Percentiles rank a stretch among this genome's conserved stretches.
Conservation (phyloP, 768 basidiomycete genomes). For the Podaxis sp. region DNA sequence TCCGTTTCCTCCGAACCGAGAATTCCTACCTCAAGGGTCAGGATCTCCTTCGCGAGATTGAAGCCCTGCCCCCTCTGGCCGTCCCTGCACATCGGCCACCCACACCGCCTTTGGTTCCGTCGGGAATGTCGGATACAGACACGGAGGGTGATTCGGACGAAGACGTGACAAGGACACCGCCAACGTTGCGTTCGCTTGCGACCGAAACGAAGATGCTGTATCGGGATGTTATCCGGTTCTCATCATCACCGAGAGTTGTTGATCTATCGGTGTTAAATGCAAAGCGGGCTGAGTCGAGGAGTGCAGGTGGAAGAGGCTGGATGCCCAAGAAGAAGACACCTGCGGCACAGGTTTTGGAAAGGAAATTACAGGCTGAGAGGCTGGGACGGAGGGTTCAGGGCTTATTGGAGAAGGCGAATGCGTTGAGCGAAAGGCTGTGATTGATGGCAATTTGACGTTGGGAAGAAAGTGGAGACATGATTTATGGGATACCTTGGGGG, state of each 20-base stretch:
- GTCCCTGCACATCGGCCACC: conserved; percentile 46
- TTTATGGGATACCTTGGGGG: not conserved
- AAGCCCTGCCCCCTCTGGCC: conserved; percentile 66
- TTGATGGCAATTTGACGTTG: not conserved
- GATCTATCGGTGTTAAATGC: conserved; percentile 70
- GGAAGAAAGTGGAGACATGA: not conserved
- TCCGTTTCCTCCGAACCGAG: conserved; percentile 91
- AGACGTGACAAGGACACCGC: conserved; percentile 31
- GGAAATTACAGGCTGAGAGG: conserved; percentile 73
- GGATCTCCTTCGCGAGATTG: conserved; percentile 83
- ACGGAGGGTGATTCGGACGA: conserved; percentile 48
- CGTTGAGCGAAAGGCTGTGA: conserved; percentile 24
- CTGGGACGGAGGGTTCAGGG: conserved; percentile 69
- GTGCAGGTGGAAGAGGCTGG: conserved; percentile 58
- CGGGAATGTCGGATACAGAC: conserved; percentile 66
- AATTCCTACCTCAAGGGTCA: conserved; percentile 94
- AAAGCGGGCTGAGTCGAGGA: conserved; percentile 47
- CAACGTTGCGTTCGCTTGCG: conserved; percentile 63
- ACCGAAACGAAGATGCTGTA: conserved; percentile 86
- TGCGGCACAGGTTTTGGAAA: conserved; percentile 76
- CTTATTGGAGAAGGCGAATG: conserved; percentile 64
- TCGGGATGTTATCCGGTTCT: conserved; percentile 85
- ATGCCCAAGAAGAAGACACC: conserved; percentile 79
- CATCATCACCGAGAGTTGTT: conserved; percentile 80
- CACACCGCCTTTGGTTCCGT: conserved; percentile 70